Base-by-base conservation (phyloP, 1,284 basidiomycete species). In the Ganoderma multipileum region DNA sequence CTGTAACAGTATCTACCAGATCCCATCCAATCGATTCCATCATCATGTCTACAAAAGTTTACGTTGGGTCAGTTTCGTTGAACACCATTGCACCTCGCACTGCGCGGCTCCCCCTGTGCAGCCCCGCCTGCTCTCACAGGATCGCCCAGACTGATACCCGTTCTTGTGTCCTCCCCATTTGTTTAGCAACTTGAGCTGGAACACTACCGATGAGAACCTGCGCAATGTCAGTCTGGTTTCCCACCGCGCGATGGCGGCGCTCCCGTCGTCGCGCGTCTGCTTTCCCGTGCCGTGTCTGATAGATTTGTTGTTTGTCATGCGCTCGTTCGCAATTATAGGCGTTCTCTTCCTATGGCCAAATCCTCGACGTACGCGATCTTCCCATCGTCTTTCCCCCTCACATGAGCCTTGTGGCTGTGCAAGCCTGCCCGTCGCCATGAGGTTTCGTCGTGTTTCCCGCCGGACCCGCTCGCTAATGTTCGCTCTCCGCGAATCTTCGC, bases 111-210 rank as follows among this genome's bases (percentile, higher is more conserved):
- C 68, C 65, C 67, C 65, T 69, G 54, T 63, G 66, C 58, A 39
- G 62, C 61, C 62, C 14, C 61, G 39, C 55, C 59, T 52, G 61
- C 61, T 60, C 57, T 57, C 70, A 50, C 47, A 64, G 65, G 71
- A 71, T 69, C 62, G 69, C 70, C 33, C 70, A 71, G 76, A 79
- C 80, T 81, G 79, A 81, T 81, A 67, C 74, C 71, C 68, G 52
- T 55, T 65, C 72, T 65, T 69, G 50, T 20, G 58, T 70, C 23
- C 68, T n/a, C 64, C 47, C 69, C 64, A 63, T 71, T 69, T 67
- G 82, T 86, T 82, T 89, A 94, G 92, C 85, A 94, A 94, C 89
- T 86, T 94, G 87, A 93, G 92, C 86, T 94, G 95, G 95, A 95
- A 94, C 89, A 96, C 95, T 82, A 96, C 90, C 80, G 95, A 96